Base-by-base conservation (phyloP, 1,284 basidiomycete species). In the Trametes pubescens region DNA sequence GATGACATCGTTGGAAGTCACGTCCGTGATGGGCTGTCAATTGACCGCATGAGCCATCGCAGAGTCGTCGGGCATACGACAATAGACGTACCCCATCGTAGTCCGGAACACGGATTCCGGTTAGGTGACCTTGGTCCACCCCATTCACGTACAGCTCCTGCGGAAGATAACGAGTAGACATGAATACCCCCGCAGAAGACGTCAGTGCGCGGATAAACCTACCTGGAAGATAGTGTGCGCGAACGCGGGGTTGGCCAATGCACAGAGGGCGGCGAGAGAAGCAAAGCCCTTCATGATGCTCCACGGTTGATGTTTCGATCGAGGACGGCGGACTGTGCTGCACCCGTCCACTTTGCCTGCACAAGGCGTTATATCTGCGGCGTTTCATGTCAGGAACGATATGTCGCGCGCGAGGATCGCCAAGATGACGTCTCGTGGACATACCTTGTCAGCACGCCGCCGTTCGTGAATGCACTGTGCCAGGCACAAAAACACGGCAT, bases 1-100 rank as follows among this genome's bases (percentile, higher is more conserved):
- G 63, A 85, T 85, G 49, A 87, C 56, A 69, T 86, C 78, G 73
- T 85, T 86, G 0, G 84, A 86, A 5, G 79, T 84, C 5, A 86
- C 82, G 67, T 86, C 81, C 40, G 69, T 82, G 61, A 86, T 84
- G 9, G 84, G 83, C 84, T 86, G 59, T 22, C 21, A 13, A 1
- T 5, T 13, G 7, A 35, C 5, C 18, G 26, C 24, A 48, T 51
- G 44, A 47, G 44, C 8, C 3, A 32, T 32, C 29, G 29, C 29
- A 32, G 29, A 32, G 29, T 32, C 29, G 29, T 32, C 29, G 29
- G 29, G 8, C 22, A 5, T 21, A 34, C 16, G n/a, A 11, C 14
- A 35, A 21, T 21, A 24, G 8, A 22, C 11, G 13, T 71, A 84
- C 83, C 6, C 83, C 83, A 66, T 86, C 82, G 67, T 83, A 85